Base-by-base conservation (phyloP, 2,329 filamentous ascomycete genomes). In the Bisporella sp. region DNA sequence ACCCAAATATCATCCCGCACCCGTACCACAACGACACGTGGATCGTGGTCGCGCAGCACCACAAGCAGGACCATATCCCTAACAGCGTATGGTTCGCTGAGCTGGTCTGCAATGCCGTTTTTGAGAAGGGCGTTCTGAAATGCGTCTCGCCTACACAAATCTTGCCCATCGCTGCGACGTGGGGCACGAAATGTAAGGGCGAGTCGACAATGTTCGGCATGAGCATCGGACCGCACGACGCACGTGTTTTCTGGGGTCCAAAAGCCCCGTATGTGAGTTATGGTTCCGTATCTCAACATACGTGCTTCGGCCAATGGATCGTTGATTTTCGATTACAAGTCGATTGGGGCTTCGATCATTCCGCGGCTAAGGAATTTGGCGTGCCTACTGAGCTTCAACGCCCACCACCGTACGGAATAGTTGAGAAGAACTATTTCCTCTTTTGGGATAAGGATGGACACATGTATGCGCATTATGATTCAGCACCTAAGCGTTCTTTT, bases 361-460 rank as follows among this genome's bases (percentile, higher is more conserved):
- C 60, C 41, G 9, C 31, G 9, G 31, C 51, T 29, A 49, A 63
- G 1, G 52, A 58, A 3, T 61, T 66, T 45, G 52, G 61, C 6
- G 44, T 58, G 0, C 70, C 70, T 0, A 77, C 71, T 1, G 79
- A 82, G 54, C 61, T 83, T 3, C 72, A 75, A 37, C 68, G 78
- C 0, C 78, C 77, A 0, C 51, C 57, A 1, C 71, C 74, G 0
- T 74, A 67, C 57, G 59, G 61, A 3, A 35, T 57, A 0, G 57
- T 82, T 30, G 79, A 84, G 64, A 82, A 82, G 71, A 83, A 84
- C 58, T 84, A 72, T 69, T 83, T 82, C 55, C 53, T 78, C 2
- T 83, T 82, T 65, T 83, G 79, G 79, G 78, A 81, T 54, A 51
- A 53, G 0, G 51, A 66, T 0, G 71, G 69, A 5, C 60, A 69